A percentile compares a stretch with the other conserved stretches of the same genome.
phyloP scores from a whole-genome alignment of 208 protist species.

The Endotrypanum monterogeii region DNA sequence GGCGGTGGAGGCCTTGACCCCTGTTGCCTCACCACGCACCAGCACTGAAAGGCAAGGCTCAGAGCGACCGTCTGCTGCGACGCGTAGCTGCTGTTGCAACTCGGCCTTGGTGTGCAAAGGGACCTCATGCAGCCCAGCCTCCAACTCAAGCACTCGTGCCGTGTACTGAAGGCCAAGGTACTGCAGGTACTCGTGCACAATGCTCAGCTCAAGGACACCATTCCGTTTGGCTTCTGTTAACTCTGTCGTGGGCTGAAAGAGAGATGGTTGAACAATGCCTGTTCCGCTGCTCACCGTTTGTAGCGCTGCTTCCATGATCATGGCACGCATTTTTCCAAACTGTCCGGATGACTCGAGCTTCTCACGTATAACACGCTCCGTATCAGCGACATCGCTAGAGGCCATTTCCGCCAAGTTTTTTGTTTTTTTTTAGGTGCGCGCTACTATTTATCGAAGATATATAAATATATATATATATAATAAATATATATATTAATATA shows the following conservation, averaged over 20 bases:
- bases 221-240: slow-evolving; percentile 51
- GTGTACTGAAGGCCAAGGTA: slow-evolving; percentile 83
- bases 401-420: slow-evolving; percentile 11
- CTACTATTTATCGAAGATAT: not conserved
- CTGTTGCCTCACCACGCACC: not conserved
- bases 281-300: slow-evolving; percentile 31
- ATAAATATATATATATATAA: not conserved
- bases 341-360: slow-evolving; percentile 75
- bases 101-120: slow-evolving; percentile 22
- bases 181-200: slow-evolving; percentile 70
- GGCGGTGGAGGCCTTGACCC: not conserved
- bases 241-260: slow-evolving; percentile 50
- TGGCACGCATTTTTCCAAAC: slow-evolving; percentile 85
- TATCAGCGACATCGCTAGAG: slow-evolving; percentile 28
- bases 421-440: not conserved
- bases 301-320: slow-evolving; percentile 86
- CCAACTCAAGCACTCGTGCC: slow-evolving; percentile 69
- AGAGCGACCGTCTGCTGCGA: not conserved
- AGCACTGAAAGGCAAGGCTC: slow-evolving; percentile 17
- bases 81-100: slow-evolving; percentile 16
- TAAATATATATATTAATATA: not conserved
- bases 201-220: slow-evolving; percentile 48
- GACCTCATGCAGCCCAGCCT: slow-evolving; percentile 47
- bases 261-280: not conserved
- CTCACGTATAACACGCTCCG: slow-evolving; percentile 73